A percentile compares a stretch with the other conserved stretches of the same genome.
These are phyloP conservation scores for Ciborinia camelliae DNA, from an alignment of 2,329 filamentous ascomycete species.

Conservation along the genomic window DNA sequence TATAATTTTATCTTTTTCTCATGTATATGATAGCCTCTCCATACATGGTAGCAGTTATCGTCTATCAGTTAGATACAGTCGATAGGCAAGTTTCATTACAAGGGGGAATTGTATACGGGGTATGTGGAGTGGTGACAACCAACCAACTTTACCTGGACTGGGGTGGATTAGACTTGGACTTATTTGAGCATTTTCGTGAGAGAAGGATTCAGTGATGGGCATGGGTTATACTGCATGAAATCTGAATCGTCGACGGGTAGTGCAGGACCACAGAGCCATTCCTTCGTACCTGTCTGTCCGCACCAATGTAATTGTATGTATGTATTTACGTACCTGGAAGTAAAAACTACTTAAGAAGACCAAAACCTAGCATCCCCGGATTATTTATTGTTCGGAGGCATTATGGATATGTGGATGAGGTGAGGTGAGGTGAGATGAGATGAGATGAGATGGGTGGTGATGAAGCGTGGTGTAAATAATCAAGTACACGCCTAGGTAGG, in stretches of 20 bases:
- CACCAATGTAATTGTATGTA: not conserved
- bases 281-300: not conserved
- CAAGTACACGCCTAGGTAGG: too few species aligned
- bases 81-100: not conserved
- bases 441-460: not conserved
- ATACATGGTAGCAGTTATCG: not conserved
- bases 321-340: not conserved
- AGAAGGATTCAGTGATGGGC: slow-evolving; percentile 13
- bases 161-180: not conserved
- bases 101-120: not conserved
- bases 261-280: not conserved
- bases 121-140: not conserved
- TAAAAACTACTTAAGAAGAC: not conserved
- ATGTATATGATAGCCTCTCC: not conserved
- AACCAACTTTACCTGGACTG: not conserved
- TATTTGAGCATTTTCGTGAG: not conserved
- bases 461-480: not conserved
- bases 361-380: not conserved
- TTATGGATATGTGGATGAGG: not conserved
- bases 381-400: not conserved
- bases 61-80: not conserved
- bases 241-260: not conserved
- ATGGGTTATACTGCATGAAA: slow-evolving; percentile 15
- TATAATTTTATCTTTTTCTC: not conserved
- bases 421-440: not conserved